Percentiles rank a stretch among this genome's conserved stretches.
These are phyloP conservation scores for Musa beccarii DNA, from an alignment of 176 grass and related monocot genomes.

Conservation along the genomic window DNA sequence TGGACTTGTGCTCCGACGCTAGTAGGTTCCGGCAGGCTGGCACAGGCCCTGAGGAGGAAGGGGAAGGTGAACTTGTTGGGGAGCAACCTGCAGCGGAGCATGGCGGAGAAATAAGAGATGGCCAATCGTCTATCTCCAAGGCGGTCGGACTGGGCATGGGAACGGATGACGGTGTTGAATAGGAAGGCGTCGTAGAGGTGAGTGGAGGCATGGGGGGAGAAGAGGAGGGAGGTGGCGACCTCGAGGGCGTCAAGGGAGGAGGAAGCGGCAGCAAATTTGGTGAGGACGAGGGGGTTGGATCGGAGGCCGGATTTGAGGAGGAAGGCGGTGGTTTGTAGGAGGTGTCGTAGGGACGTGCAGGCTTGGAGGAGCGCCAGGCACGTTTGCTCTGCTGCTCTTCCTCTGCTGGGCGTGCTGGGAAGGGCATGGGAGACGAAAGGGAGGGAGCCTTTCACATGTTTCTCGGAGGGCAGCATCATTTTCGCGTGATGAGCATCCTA, in stretches of 20 bases:
- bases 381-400: conserved; percentile 34
- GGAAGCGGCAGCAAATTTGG: conserved; percentile 14
- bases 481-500: too few species aligned
- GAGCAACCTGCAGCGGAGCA: conserved; percentile 8
- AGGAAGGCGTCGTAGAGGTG: conserved; percentile 29
- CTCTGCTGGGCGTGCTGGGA: not conserved
- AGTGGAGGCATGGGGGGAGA: conserved; percentile 1
- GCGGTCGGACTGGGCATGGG: conserved; percentile 24
- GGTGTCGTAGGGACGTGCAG: conserved; percentile 12
- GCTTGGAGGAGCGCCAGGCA: conserved; percentile 40
- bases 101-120: conserved; percentile 11
- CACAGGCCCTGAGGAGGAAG: conserved; percentile 27
- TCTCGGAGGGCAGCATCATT: not conserved
- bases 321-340: conserved; percentile 19
- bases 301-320: conserved; percentile 30
- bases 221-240: conserved; percentile 9
- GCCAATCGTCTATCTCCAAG: not conserved
- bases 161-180: conserved; percentile 40
- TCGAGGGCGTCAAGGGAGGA: conserved; percentile 2
- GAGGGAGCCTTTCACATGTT: not conserved
- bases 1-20: conserved; percentile 9
- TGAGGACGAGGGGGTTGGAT: conserved; percentile 24
- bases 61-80: conserved; percentile 30
- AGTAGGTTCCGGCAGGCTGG: not conserved
- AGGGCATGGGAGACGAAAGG: not conserved